Evolutionary conservation across 768 basidiomycete genomes (phyloP).

Genomic region (Suillus tomentosus): DNA sequence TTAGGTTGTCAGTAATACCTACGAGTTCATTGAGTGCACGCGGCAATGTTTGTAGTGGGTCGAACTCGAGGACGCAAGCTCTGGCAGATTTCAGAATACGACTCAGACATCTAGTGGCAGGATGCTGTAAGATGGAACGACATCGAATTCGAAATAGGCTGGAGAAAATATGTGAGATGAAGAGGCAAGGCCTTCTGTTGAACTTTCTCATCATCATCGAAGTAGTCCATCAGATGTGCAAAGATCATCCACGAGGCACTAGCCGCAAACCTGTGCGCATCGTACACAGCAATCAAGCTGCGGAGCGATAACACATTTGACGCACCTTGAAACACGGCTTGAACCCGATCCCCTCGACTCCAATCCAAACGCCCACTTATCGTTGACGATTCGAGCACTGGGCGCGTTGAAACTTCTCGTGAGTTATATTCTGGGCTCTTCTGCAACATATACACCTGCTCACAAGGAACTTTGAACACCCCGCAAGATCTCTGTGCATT

Average conservation of each 20-base stretch:
- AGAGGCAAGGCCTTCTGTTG: not conserved
- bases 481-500: not conserved
- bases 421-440: not conserved
- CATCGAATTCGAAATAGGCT: too few species aligned
- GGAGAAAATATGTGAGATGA: not conserved
- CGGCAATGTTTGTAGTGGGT: conserved; percentile 76
- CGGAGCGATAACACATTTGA: not conserved
- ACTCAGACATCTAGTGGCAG: too few species aligned
- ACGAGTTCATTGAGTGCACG: conserved; percentile 65
- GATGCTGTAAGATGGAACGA: too few species aligned
- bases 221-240: not conserved
- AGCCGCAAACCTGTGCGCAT: too few species aligned
- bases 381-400: not conserved
- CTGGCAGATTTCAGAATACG: too few species aligned
- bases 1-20: conserved; percentile 71
- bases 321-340: not conserved
- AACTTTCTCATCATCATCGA: not conserved
- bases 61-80: conserved; percentile 65
- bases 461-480: not conserved
- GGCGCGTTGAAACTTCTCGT: not conserved
- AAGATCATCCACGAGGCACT: too few species aligned
- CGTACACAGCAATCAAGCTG: not conserved
- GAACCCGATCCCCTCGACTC: too few species aligned
- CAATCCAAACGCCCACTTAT: not conserved
- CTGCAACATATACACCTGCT: not conserved